Percentiles rank a stretch among this genome's conserved stretches.
phyloP scores from a whole-genome alignment of 2,329 filamentous ascomycete genomes.

The Mariannaea sp. region DNA sequence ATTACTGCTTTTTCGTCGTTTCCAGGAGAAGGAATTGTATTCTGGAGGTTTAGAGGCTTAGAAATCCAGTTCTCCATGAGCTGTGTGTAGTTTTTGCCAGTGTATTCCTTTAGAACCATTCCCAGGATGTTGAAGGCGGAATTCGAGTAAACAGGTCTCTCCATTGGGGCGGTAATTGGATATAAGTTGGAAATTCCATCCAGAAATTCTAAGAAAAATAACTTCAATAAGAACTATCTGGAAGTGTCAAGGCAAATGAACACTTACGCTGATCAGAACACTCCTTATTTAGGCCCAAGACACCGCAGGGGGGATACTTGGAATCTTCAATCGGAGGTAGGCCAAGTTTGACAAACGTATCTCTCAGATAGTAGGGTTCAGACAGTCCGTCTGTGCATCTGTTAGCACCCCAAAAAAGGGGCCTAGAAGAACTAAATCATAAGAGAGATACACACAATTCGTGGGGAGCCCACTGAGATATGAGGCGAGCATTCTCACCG shows the following conservation, averaged over 20 bases:
- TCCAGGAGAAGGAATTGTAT: conserved; percentile 39
- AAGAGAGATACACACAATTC: conserved; percentile 39
- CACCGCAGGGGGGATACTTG: conserved; percentile 46
- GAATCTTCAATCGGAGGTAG: conserved; percentile 43
- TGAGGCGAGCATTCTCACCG: conserved; percentile 44
- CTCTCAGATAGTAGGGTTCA: conserved; percentile 45
- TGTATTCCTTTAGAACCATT: conserved; percentile 41
- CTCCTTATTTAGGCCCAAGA: conserved; percentile 41
- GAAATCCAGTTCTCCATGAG: conserved; percentile 32
- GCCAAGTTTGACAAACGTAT: conserved; percentile 42
- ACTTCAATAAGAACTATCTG: not conserved
- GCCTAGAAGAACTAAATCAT: not conserved
- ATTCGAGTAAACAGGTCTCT: conserved; percentile 48
- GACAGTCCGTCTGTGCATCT: conserved; percentile 37
- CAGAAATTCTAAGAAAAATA: conserved; percentile 37
- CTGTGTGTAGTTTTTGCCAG: conserved; percentile 37
- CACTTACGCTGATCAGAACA: conserved; percentile 42
- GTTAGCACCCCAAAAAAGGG: too few relatives aligned
- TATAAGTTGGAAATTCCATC: conserved; percentile 38
- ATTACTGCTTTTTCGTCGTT: conserved; percentile 39
- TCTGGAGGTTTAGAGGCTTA: conserved; percentile 19
- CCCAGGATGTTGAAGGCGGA: conserved; percentile 46
- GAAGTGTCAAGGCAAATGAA: not conserved
- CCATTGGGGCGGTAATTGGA: conserved; percentile 39
- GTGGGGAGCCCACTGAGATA: conserved; percentile 44